Evolutionary conservation across 345 rosid species (phyloP).

Genomic region (Sisymbrium altissimum): DNA sequence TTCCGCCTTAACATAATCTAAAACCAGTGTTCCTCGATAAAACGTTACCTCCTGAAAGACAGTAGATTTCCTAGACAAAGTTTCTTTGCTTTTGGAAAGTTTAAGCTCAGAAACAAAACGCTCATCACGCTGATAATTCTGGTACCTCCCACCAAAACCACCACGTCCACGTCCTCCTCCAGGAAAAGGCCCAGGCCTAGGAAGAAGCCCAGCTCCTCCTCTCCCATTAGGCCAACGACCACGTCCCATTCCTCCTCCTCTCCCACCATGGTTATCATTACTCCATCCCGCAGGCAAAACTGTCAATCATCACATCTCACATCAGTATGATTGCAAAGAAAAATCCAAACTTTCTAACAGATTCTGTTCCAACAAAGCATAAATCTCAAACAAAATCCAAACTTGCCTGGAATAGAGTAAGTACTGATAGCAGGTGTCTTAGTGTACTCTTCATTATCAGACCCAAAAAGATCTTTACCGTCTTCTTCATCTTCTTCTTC

Average conservation of each 20-base stretch:
- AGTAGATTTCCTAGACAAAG: slow-evolving; percentile 71
- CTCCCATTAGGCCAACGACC: slow-evolving; percentile 76
- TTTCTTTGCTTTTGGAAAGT: slow-evolving; percentile 83
- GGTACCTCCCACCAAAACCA: slow-evolving; percentile 50
- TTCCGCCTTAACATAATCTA: not conserved
- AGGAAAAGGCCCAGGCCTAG: slow-evolving; percentile 83
- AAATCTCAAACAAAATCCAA: not conserved
- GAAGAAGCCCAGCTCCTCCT: slow-evolving; percentile 90
- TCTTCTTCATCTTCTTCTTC: slow-evolving; percentile 48
- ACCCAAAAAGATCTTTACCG: slow-evolving; percentile 75
- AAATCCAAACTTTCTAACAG: not conserved
- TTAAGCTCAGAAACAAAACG: slow-evolving; percentile 87
- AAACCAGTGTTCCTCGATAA: not conserved
- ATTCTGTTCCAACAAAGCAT: not conserved
- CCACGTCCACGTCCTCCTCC: slow-evolving; percentile 81
- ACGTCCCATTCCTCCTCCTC: slow-evolving; percentile 61
- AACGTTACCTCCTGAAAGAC: slow-evolving; percentile 79
- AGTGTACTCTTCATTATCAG: slow-evolving; percentile 84
- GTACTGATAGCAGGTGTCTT: slow-evolving; percentile 67
- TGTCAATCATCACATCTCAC: slow-evolving; percentile 34
- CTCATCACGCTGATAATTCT: slow-evolving; percentile 78
- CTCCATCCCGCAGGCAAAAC: slow-evolving; percentile 67
- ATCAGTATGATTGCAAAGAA: not conserved
- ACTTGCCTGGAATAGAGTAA: slow-evolving; percentile 67
- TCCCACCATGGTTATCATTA: slow-evolving; percentile 51